Base-by-base conservation (phyloP, 2,329 filamentous ascomycete genomes). In the Paecilomyces sp. region DNA sequence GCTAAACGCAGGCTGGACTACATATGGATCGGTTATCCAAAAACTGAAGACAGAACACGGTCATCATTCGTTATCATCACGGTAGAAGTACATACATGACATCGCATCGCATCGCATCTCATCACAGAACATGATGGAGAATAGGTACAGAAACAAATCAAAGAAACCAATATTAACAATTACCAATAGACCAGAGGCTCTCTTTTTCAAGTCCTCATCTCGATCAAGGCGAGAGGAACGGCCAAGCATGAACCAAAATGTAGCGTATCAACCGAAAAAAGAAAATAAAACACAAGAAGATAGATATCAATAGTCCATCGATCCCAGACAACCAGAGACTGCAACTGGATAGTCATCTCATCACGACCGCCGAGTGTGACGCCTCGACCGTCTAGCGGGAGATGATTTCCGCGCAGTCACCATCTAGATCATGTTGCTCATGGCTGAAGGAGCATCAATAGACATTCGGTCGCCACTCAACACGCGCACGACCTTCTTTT, bases 371-470 rank as follows among this genome's bases (percentile, higher is more conserved):
- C 36, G 36, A 47, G 36, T 18, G 36, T 47, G 36, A 47, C 36
- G 36, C 36, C 36, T 47, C 13, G 36, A 18, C 7, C 5, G n/a
- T 9, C 41, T 18, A 6, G 41, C n/a, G 11, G n/a, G 41, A 22
- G 41, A 47, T 15, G 41, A 22, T 8, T 13, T 47, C 41, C 7
- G 2, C 18, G 6, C 15, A 41, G n/a, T 47, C 36, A 8, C 41
- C 18, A 7, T 18, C 41, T 47, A 78, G 59, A 78, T 74, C 71
- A 76, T 69, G 63, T 76, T 77, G 59, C 73, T 73, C 71, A 75
- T 75, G 66, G 78, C 74, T 56, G 76, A 77, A 47, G 75, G 75
- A 30, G 72, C 74, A 60, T 76, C 69, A 62, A 76, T 79, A n/a
- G 75, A 75, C 71, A 78, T 77, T 63, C 70, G 74, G 61, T 76